Evolutionary conservation across 352 stramenopile species (phyloP).

Genomic region (Pythium biforme): DNA sequence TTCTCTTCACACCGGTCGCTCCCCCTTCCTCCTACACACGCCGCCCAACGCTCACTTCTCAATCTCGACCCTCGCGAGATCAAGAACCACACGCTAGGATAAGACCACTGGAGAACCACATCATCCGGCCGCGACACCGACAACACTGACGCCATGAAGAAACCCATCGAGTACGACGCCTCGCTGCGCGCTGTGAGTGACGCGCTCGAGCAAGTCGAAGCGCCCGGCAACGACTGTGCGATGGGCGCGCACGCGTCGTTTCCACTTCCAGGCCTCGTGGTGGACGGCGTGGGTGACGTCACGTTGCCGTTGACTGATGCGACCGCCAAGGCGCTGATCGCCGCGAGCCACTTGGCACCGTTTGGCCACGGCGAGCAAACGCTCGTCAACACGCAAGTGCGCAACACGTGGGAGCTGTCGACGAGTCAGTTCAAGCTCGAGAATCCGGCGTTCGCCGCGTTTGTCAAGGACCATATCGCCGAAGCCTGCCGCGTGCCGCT

Average conservation of each 20-base stretch:
- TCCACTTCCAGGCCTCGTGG: conserved; percentile 3
- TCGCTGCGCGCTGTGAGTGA: conserved; percentile 12
- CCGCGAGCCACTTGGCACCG: conserved; percentile 16
- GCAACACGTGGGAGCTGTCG: conserved; percentile 26
- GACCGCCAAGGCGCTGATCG: conserved; percentile 9
- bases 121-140: too few species aligned
- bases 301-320: conserved; percentile 1
- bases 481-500: conserved; percentile 8
- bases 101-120: too few species aligned
- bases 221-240: conserved; percentile 17
- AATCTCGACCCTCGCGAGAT: too few species aligned
- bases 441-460: conserved; percentile 18
- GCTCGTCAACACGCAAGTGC: conserved; percentile 17
- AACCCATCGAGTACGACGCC: background rate
- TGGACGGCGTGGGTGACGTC: conserved; percentile 12
- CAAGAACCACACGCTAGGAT: background rate
- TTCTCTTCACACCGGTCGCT: background rate
- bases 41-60: background rate
- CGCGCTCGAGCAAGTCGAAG: conserved; percentile 13
- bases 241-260: background rate
- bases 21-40: background rate
- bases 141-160: background rate
- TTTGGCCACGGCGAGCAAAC: conserved; percentile 23
- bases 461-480: conserved; percentile 17
- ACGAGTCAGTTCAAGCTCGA: conserved; percentile 8